Evolutionary conservation across 1,284 basidiomycete genomes (phyloP), one percentile per base, ranked within the genome.

Genomic region (Ganoderma boninense): DNA sequence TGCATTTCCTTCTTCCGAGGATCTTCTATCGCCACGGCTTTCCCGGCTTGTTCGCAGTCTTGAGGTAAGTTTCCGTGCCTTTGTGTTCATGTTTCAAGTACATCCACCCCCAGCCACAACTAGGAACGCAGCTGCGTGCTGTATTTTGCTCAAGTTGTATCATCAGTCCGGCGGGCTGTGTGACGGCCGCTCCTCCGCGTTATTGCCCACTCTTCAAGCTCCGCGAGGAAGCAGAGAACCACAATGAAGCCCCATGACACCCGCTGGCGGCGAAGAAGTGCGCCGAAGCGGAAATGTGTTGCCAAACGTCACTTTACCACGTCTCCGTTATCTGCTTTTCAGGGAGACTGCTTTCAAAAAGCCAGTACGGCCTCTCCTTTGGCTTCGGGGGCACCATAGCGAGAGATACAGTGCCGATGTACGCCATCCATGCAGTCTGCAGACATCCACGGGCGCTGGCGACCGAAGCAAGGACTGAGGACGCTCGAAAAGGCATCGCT

Each of bases 161-260:
- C 57, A 60, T 60, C 57, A n/a, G 35, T 23, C 20, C 57, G 57
- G n/a, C 52, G 23, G 18, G 46, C 42, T 62, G 57, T 8, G 59
- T 54, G 62, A 65, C 59, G 35, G 59, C 29, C 52, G 56, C 59
- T 29, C 63, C 62, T 63, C 71, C 71, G 71, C 69, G 49, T 65
- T 70, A 67, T 63, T 10, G 40, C 71, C 70, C 49, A 16, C 32
- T 18, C 57, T 66, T 69, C n/a, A 46, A 26, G 57, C 67, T 65
- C 69, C 72, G 72, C 65, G 67, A 69, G 69, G 65, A 64, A 67
- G 57, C 60, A 61, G 44, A 70, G 69, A 67, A 71, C 59, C 67
- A 52, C 63, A 46, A 42, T 32, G 60, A 18, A 63, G 69, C 62
- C 72, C 38, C 65, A 71, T 73, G 72, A 71, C 65, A 54, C 44